These are phyloP conservation scores for Leishmania lainsoni DNA, from an alignment of 208 protist genomes.

Conservation along the genomic window DNA sequence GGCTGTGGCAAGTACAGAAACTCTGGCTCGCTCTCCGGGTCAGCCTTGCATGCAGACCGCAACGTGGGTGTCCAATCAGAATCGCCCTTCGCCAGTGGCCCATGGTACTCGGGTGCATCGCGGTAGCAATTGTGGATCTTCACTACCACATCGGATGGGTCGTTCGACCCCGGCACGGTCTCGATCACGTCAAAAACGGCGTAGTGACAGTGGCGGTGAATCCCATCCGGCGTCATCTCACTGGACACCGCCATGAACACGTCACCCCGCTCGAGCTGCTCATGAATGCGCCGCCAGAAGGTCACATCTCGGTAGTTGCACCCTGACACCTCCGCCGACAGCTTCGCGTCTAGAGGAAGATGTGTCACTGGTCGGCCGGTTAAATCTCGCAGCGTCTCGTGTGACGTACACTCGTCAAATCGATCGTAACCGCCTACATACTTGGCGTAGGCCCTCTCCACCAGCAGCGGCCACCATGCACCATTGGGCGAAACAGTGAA, in stretches of 20 bases:
- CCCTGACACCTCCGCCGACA: slow-evolving; percentile 58
- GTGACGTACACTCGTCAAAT: slow-evolving; percentile 69
- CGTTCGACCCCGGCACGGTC: slow-evolving; percentile 38
- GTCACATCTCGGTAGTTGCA: slow-evolving; percentile 48
- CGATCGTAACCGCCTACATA: slow-evolving; percentile 79
- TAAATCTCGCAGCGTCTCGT: slow-evolving; percentile 82
- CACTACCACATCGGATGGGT: slow-evolving; percentile 54
- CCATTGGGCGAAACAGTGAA: slow-evolving; percentile 44
- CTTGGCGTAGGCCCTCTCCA: slow-evolving; percentile 91
- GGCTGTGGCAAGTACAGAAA: slow-evolving; percentile 65
- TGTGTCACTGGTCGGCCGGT: slow-evolving; percentile 78
- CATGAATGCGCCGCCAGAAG: slow-evolving; percentile 65
- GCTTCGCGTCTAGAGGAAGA: slow-evolving; percentile 55
- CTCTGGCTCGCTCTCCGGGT: slow-evolving; percentile 42
- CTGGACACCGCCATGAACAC: slow-evolving; percentile 70
- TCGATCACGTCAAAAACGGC: slow-evolving; percentile 69
- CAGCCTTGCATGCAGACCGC: slow-evolving; percentile 49
- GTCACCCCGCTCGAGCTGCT: slow-evolving; percentile 57
- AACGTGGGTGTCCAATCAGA: slow-evolving; percentile 55
- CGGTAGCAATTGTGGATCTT: slow-evolving; percentile 72
- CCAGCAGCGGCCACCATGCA: slow-evolving; percentile 71
- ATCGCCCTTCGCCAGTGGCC: slow-evolving; percentile 44
- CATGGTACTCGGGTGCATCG: slow-evolving; percentile 46
- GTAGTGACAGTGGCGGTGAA: slow-evolving; percentile 75
- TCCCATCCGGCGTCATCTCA: slow-evolving; percentile 38